Percentiles rank a stretch among this genome's conserved stretches.
phyloP scores from a whole-genome alignment of 2,329 filamentous ascomycete genomes.

The Sporothrix mexicana region DNA sequence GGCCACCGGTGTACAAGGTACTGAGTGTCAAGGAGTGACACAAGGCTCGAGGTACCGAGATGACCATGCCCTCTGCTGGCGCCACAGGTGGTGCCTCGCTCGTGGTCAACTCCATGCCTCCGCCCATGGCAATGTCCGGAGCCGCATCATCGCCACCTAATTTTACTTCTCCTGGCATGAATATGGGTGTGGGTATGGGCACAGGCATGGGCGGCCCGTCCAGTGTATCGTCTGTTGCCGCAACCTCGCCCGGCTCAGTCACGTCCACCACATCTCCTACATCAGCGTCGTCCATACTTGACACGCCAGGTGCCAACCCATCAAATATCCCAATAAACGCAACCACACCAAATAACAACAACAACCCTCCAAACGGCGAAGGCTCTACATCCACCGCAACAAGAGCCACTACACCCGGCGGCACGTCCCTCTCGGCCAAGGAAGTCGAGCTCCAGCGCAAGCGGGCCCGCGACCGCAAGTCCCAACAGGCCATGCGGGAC shows the following conservation, averaged over 20 bases:
- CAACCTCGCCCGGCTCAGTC: slow-evolving; percentile 16
- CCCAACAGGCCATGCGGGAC: slow-evolving; percentile 46
- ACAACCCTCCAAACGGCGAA: neutral
- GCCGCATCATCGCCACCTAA: slow-evolving; percentile 23
- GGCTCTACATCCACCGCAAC: neutral
- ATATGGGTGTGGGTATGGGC: neutral
- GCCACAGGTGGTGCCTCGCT: neutral
- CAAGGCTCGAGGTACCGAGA: neutral
- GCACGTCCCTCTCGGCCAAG: slow-evolving; percentile 27
- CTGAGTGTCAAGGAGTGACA: no score
- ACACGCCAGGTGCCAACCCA: neutral
- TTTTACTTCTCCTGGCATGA: neutral
- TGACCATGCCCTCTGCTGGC: slow-evolving; percentile 14
- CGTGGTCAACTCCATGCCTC: slow-evolving; percentile 16
- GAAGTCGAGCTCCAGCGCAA: slow-evolving; percentile 43
- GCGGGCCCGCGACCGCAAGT: slow-evolving; percentile 44
- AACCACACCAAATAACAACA: neutral
- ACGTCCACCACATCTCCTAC: slow-evolving; percentile 26
- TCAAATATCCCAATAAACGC: neutral
- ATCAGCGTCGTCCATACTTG: slow-evolving; percentile 4
- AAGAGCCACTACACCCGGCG: neutral
- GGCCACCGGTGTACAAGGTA: no score
- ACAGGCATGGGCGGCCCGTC: slow-evolving; percentile 11
- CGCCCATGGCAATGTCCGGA: slow-evolving; percentile 1
- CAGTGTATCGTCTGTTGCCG: slow-evolving; percentile 18